phyloP scores from a whole-genome alignment of 495 filamentous ascomycete genomes.

The Aspergillus biplanus region DNA sequence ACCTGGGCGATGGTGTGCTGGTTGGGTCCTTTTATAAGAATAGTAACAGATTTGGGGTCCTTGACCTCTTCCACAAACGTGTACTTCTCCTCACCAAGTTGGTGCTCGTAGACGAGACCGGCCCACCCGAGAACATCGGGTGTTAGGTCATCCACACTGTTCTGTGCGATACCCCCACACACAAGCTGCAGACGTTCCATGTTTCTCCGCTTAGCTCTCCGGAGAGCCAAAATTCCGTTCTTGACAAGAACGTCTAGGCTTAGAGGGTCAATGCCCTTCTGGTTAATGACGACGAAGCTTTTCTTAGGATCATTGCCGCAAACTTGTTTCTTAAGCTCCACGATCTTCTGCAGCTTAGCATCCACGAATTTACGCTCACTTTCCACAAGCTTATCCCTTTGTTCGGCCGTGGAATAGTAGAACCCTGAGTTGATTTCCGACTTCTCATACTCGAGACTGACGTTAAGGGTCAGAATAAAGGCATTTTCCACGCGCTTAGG shows the following conservation, averaged over 20 bases:
- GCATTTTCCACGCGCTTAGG: constrained; percentile 95
- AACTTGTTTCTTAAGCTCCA: constrained; percentile 97
- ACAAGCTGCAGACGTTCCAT: constrained; percentile 97
- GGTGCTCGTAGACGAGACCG: constrained; percentile 94
- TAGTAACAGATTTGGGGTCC: constrained; percentile 97
- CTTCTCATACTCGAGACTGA: constrained; percentile 98
- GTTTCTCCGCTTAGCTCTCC: constrained; percentile 94
- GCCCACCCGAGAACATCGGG: constrained; percentile 95
- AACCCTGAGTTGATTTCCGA: constrained; percentile 99
- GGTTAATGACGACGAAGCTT: constrained; percentile 97
- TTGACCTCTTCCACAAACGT: constrained; percentile 99
- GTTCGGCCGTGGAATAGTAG: constrained; percentile 96
- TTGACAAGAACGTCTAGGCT: constrained; percentile 95
- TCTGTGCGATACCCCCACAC: constrained; percentile 87
- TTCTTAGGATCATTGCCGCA: constrained; percentile 95
- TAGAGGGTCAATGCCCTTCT: constrained; percentile 97
- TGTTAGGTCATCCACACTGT: constrained; percentile 91
- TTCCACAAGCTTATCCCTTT: constrained; percentile 96
- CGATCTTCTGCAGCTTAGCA: constrained; percentile 95
- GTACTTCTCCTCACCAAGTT: constrained; percentile 97
- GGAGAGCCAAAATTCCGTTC: constrained; percentile 94
- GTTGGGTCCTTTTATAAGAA: constrained; percentile 98
- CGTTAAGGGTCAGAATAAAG: constrained; percentile 91
- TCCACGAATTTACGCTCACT: constrained; percentile 96
- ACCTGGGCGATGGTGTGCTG: constrained; percentile 94